Evolutionary conservation across 2,329 filamentous ascomycete species (phyloP).

Genomic region (Tolypocladium guangdongense): DNA sequence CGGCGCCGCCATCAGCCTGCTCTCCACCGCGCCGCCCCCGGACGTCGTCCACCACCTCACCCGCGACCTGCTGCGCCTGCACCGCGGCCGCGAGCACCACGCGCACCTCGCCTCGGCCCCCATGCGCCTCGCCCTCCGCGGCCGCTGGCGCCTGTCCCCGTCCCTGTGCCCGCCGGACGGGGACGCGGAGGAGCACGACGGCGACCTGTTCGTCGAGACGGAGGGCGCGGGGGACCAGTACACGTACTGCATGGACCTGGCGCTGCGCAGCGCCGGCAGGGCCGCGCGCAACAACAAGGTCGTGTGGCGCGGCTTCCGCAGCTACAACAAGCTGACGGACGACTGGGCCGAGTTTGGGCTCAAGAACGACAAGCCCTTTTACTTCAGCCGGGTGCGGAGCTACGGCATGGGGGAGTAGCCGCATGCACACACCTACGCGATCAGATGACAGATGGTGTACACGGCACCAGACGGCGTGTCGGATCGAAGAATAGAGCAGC

Average conservation of each 20-base stretch:
- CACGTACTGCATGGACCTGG: conserved; percentile 71
- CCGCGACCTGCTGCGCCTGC: conserved; percentile 50
- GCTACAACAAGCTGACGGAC: conserved; percentile 79
- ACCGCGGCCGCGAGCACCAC: conserved; percentile 18
- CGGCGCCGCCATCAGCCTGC: conserved; percentile 68
- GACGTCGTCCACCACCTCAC: conserved; percentile 81
- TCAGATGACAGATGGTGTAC: neutral
- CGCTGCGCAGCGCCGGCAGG: conserved; percentile 52
- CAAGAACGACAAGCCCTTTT: conserved; percentile 53
- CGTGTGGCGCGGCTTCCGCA: conserved; percentile 81
- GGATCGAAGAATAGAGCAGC: neutral
- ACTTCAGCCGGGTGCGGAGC: conserved; percentile 56
- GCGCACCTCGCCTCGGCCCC: conserved; percentile 31
- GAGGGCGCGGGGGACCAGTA: conserved; percentile 73
- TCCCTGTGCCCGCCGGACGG: neutral
- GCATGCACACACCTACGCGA: neutral
- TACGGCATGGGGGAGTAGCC: conserved; percentile 37
- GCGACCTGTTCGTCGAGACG: conserved; percentile 73
- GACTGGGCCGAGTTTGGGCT: conserved; percentile 76
- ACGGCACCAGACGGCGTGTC: neutral
- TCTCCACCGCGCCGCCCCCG: conserved; percentile 71
- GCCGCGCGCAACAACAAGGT: conserved; percentile 74
- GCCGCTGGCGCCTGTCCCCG: conserved; percentile 37
- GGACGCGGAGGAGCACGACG: conserved; percentile 31
- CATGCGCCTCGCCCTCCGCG: conserved; percentile 58